Evolutionary conservation across 2,329 filamentous ascomycete genomes (phyloP).

Genomic region (Anisogramma anomala): DNA sequence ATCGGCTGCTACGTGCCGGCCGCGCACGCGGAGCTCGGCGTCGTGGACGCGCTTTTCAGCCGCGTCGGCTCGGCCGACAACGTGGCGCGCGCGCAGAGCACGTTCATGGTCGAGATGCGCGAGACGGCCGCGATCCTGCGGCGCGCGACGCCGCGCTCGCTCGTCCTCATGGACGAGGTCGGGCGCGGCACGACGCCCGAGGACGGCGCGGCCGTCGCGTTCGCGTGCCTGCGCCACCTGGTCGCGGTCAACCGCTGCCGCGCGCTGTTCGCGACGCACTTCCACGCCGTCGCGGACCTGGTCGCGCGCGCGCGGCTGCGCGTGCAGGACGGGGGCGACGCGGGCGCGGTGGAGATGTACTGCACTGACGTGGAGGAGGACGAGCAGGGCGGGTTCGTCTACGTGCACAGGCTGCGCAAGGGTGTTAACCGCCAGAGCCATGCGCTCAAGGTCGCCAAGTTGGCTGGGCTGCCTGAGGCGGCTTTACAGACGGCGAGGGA

Average conservation of each 20-base stretch:
- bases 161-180: constrained; percentile 98
- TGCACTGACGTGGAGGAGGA: constrained; percentile 85
- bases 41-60: constrained; percentile 94
- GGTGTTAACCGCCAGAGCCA: constrained; percentile 83
- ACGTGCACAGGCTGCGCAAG: constrained; percentile 68
- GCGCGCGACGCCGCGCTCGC: constrained; percentile 69
- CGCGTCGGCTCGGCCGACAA: constrained; percentile 91
- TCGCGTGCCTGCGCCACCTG: constrained; percentile 76
- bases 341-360: constrained; percentile 53
- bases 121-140: constrained; percentile 87
- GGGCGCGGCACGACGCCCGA: constrained; percentile 88
- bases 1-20: constrained; percentile 89
- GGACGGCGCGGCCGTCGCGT: constrained; percentile 83
- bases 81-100: constrained; percentile 87
- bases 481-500: constrained; percentile 57
- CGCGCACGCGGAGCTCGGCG: constrained; percentile 68
- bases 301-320: constrained; percentile 41
- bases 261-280: constrained; percentile 88
- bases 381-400: constrained; percentile 60
- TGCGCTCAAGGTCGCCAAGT: constrained; percentile 82
- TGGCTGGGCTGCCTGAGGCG: constrained; percentile 69
- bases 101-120: constrained; percentile 99
- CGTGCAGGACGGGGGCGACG: constrained; percentile 21
- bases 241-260: constrained; percentile 66
- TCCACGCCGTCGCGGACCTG: constrained; percentile 74